Percentiles rank a stretch among this genome's conserved stretches.
Evolutionary conservation across 1,284 basidiomycete genomes (phyloP).

Genomic region (Boletus holoroseus): DNA sequence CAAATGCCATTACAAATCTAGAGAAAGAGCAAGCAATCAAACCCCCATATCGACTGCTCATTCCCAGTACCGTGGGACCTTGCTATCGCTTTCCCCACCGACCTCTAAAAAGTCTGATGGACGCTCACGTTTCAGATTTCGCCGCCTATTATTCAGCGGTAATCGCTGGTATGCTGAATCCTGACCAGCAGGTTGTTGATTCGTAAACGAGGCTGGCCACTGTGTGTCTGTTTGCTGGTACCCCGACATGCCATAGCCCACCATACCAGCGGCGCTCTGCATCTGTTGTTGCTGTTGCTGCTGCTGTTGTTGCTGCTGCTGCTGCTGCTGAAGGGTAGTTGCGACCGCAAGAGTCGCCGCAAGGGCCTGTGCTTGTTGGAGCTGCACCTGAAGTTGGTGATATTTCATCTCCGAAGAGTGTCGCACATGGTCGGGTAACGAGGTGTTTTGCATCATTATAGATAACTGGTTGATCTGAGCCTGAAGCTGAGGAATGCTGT

Average conservation of each 20-base stretch:
- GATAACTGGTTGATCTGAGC: slow-evolving; percentile 72
- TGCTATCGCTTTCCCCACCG: slow-evolving; percentile 53
- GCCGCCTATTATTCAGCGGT: slow-evolving; percentile 70
- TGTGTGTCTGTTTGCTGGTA: slow-evolving; percentile 35
- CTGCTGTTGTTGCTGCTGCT: slow-evolving; percentile 35
- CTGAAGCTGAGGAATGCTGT: slow-evolving; percentile 71
- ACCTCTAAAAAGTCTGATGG: slow-evolving; percentile 80
- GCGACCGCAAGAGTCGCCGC: slow-evolving; percentile 54
- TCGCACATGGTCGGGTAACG: slow-evolving; percentile 63
- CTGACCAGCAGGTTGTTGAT: slow-evolving; percentile 57
- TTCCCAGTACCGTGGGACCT: slow-evolving; percentile 73
- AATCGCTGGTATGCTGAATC: slow-evolving; percentile 81
- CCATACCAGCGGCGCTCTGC: slow-evolving; percentile 29
- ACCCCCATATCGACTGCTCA: slow-evolving; percentile 26
- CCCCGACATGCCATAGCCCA: slow-evolving; percentile 39
- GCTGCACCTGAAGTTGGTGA: slow-evolving; percentile 69
- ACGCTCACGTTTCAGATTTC: slow-evolving; percentile 70
- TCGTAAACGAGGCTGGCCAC: slow-evolving; percentile 52
- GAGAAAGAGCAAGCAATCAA: neutral
- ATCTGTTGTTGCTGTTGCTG: slow-evolving; percentile 29
- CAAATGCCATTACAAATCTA: slow-evolving; percentile 6
- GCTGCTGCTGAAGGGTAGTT: slow-evolving; percentile 45
- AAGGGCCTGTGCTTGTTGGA: slow-evolving; percentile 68
- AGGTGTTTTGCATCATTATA: slow-evolving; percentile 69
- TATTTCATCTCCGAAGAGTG: slow-evolving; percentile 74